Evolutionary conservation across 1,139 yeast species (phyloP).

Genomic region (Lodderomyces parapsilosis): DNA sequence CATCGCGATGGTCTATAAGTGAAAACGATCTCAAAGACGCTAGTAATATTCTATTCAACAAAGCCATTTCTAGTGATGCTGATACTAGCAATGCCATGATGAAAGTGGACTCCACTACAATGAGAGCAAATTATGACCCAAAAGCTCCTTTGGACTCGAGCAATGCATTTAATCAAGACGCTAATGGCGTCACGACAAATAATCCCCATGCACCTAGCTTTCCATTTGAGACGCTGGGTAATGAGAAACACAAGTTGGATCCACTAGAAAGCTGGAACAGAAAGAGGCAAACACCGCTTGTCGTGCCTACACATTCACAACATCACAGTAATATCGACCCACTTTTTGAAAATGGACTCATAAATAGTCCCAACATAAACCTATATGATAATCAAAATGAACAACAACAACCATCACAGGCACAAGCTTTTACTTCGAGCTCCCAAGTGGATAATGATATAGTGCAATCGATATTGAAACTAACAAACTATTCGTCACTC

Average conservation of each 20-base stretch:
- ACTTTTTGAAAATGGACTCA: not conserved
- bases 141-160: not conserved
- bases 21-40: constrained; percentile 1
- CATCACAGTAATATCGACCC: not conserved
- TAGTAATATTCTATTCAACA: constrained; percentile 3
- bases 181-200: not conserved
- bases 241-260: constrained; percentile 6
- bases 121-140: not conserved
- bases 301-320: constrained; percentile 2
- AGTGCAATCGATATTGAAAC: constrained; percentile 18
- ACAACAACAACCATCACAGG: constrained; percentile 3
- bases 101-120: not conserved
- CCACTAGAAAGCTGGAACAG: constrained; percentile 5
- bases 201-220: not conserved
- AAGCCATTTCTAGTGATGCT: constrained; percentile 1
- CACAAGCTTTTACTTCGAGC: not conserved
- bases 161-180: not conserved
- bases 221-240: not conserved
- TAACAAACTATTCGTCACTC: constrained; percentile 23
- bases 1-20: constrained; percentile 1
- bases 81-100: not conserved
- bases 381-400: constrained; percentile 1
- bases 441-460: constrained; percentile 16
- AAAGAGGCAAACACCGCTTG: constrained; percentile 1
- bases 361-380: not conserved